phyloP scores from a whole-genome alignment of 371 early-diverging fungal genomes.

The Choanephora cucurbitarum region DNA sequence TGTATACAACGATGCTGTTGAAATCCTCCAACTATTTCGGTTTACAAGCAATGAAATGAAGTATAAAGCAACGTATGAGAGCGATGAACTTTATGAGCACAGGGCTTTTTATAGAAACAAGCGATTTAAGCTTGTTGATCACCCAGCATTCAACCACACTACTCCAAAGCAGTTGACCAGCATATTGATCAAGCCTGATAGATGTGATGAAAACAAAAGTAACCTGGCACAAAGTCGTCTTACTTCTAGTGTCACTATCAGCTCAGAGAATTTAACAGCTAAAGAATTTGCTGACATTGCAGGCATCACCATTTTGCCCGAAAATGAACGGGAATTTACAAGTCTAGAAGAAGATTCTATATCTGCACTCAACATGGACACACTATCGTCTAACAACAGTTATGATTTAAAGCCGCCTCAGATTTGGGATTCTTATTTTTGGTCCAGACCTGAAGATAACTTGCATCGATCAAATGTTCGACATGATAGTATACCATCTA shows the following conservation, averaged over 20 bases:
- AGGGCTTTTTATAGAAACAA: neutral
- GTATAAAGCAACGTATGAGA: neutral
- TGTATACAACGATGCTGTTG: neutral
- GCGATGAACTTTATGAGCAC: neutral
- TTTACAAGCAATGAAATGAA: neutral
- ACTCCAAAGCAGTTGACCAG: neutral
- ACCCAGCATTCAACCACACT: neutral
- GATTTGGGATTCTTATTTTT: neutral
- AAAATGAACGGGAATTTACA: slow-evolving; percentile 21
- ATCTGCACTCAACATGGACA: neutral
- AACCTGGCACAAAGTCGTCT: neutral
- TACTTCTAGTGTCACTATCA: slow-evolving; percentile 36
- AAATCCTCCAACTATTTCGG: neutral
- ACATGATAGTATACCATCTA: no score
- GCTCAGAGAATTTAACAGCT: slow-evolving; percentile 43
- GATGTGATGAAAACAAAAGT: no score
- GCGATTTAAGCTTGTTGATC: no score
- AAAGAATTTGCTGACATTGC: slow-evolving; percentile 47
- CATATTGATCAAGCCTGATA: neutral
- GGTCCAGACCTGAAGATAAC: neutral
- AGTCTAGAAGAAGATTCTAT: neutral
- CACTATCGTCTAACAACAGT: neutral
- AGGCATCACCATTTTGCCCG: slow-evolving; percentile 39
- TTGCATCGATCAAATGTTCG: neutral
- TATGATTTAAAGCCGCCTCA: neutral